Base-by-base conservation (phyloP, 495 filamentous ascomycete species). In the Aspergillus taichungensis region DNA sequence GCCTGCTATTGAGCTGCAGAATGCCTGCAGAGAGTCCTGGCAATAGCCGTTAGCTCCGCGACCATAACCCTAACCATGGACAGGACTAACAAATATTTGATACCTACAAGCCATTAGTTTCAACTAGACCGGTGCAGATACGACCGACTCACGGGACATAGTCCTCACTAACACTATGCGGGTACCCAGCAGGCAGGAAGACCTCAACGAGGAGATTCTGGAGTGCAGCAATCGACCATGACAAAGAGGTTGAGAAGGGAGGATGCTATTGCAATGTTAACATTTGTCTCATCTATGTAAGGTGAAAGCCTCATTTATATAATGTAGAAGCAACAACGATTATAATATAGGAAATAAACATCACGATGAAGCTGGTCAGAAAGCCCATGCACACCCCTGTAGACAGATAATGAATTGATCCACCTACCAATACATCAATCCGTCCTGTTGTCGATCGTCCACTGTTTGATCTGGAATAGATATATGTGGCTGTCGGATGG, bases 1-100 rank as follows among this genome's bases (percentile, higher is more conserved):
- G 3, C 88, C 85, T 4, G 89, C 88, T 50, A 98, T 94, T 39
- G 88, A 92, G 57, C 86, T 92, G 43, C 87, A 86, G 66, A 98
- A 98, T 30, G 92, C 92, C 67, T 96, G 92, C 6, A 98, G 74
- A 0, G 91, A 95, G 72, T 98, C 92, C 84, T 89, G 28, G 18
- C n/a, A 11, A 8, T 12, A 13, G 24, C 31, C 8, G 6, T 27
- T 1, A 6, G 14, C 27, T 12, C 13, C 13, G 28, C 28, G 3
- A 11, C 12, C 24, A 33, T 13, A 31, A n/a, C n/a, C n/a, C n/a
- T n/a, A n/a, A n/a, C n/a, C n/a, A n/a, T n/a, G 10, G 13, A 27
- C 8, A 33, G 13, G n/a, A 49, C 59, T 55, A 37, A 63, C 56
- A 37, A 60, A 88, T 47, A 88, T 82, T 66, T 88, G 84, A 62